A percentile compares a stretch with the other conserved stretches of the same genome.
Evolutionary conservation across 352 stramenopile species (phyloP).

Genomic region (Phytopythium helicoides): DNA sequence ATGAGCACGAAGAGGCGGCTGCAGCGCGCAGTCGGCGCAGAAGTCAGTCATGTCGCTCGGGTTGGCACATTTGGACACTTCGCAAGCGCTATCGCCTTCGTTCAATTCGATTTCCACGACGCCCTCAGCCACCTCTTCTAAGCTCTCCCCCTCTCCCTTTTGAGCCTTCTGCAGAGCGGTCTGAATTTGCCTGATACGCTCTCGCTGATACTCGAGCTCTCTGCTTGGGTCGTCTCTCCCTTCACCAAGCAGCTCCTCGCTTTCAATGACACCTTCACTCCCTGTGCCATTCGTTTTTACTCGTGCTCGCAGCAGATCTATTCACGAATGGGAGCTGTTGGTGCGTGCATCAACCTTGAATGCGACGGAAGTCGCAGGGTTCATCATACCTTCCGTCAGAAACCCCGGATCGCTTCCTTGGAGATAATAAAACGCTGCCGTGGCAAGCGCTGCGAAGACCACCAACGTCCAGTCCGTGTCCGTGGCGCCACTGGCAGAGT

Average conservation of each 20-base stretch:
- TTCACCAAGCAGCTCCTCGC: background rate
- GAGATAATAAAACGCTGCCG: conserved; percentile 19
- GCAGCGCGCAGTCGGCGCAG: conserved; percentile 23
- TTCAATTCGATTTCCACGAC: background rate
- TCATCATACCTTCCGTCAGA: conserved; percentile 39
- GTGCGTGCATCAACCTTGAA: too few species aligned
- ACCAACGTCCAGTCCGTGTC: conserved; percentile 8
- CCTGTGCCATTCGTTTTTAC: too few species aligned
- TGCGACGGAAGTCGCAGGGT: too few species aligned
- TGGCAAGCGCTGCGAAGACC: conserved; percentile 1
- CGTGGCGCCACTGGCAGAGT: too few species aligned
- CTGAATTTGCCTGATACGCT: conserved; percentile 30
- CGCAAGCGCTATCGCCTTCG: background rate
- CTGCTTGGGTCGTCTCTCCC: background rate
- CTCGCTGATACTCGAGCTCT: conserved; percentile 13
- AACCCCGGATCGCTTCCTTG: conserved; percentile 44
- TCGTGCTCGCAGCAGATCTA: too few species aligned
- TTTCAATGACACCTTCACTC: too few species aligned
- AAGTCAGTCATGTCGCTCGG: conserved; percentile 14
- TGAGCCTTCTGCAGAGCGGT: conserved; percentile 11
- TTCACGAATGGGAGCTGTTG: too few species aligned
- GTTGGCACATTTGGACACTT: background rate
- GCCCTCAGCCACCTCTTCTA: background rate
- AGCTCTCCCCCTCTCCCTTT: background rate
- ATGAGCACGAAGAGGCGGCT: conserved; percentile 74